Conservation (phyloP, 805 yeast species). For the Scheffersomyces coipomensis region DNA sequence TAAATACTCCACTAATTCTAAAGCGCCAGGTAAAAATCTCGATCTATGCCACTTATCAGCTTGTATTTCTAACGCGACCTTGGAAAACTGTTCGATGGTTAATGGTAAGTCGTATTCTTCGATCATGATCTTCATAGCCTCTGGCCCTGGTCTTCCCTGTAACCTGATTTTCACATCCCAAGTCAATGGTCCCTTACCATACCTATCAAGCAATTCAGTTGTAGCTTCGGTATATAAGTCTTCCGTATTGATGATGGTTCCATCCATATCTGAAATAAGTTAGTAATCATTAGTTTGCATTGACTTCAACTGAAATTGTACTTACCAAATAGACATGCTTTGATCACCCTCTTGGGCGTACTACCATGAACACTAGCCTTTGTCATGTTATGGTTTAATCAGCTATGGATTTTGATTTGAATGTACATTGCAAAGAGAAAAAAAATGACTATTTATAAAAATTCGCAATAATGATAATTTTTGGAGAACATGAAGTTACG, state of each 20-base stretch:
- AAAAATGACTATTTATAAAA: too few relatives aligned
- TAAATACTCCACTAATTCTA: constrained; percentile 59
- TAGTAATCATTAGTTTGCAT: background rate
- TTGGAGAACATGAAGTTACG: too few relatives aligned
- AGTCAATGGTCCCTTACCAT: constrained; percentile 75
- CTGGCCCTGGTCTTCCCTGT: constrained; percentile 90
- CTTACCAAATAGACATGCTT: constrained; percentile 74
- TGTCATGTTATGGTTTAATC: background rate
- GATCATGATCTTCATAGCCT: constrained; percentile 63
- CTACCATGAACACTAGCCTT: too few relatives aligned
- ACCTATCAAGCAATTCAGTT: constrained; percentile 60
- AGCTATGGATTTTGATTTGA: too few relatives aligned
- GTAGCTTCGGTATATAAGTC: constrained; percentile 83
- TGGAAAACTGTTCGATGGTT: constrained; percentile 63
- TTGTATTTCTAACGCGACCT: constrained; percentile 54
- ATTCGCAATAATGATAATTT: too few relatives aligned
- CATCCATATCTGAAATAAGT: constrained; percentile 76
- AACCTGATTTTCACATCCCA: constrained; percentile 88
- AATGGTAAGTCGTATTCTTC: constrained; percentile 65
- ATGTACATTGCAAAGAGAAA: too few relatives aligned
- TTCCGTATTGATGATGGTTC: constrained; percentile 88
- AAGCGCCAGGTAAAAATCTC: constrained; percentile 80
- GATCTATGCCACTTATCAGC: constrained; percentile 60
- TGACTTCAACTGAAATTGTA: too few relatives aligned
- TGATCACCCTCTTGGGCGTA: constrained; percentile 25